Percentiles rank a stretch among this genome's conserved stretches.
phyloP scores from a whole-genome alignment of 1,139 yeast genomes.

The Blastobotrys capitulatus region DNA sequence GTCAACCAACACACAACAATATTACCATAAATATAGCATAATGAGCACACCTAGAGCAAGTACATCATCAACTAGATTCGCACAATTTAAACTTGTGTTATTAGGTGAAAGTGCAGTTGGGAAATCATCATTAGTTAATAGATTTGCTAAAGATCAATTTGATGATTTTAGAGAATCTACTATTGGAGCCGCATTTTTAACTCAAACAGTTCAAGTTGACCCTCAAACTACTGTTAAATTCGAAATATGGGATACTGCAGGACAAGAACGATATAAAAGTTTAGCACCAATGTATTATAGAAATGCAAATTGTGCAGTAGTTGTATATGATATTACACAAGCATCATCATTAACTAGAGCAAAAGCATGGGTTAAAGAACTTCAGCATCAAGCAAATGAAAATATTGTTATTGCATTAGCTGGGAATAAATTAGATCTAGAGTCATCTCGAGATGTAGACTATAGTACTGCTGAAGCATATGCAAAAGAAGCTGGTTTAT shows the following conservation, averaged over 20 bases:
- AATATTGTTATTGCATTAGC: slow-evolving; percentile 82
- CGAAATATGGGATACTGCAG: slow-evolving; percentile 74
- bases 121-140: slow-evolving; percentile 78
- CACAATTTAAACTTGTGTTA: slow-evolving; percentile 79
- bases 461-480: slow-evolving; percentile 49
- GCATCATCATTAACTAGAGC: slow-evolving; percentile 76
- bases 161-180: slow-evolving; percentile 94
- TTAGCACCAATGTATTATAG: slow-evolving; percentile 90
- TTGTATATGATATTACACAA: slow-evolving; percentile 69
- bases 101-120: slow-evolving; percentile 95
- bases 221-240: slow-evolving; percentile 45
- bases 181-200: slow-evolving; percentile 94
- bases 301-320: slow-evolving; percentile 81
- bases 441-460: slow-evolving; percentile 46
- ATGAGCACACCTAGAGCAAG: slow-evolving; percentile 31
- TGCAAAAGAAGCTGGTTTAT: slow-evolving; percentile 67
- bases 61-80: slow-evolving; percentile 38
- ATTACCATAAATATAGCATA: background rate
- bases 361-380: slow-evolving; percentile 92
- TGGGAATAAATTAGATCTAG: slow-evolving; percentile 74
- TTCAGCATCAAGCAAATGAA: slow-evolving; percentile 82
- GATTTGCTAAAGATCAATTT: slow-evolving; percentile 91
- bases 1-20: background rate
- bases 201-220: slow-evolving; percentile 75
- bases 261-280: slow-evolving; percentile 85